Evolutionary conservation across 768 basidiomycete genomes (phyloP).

Genomic region (Leccinellum albellum): DNA sequence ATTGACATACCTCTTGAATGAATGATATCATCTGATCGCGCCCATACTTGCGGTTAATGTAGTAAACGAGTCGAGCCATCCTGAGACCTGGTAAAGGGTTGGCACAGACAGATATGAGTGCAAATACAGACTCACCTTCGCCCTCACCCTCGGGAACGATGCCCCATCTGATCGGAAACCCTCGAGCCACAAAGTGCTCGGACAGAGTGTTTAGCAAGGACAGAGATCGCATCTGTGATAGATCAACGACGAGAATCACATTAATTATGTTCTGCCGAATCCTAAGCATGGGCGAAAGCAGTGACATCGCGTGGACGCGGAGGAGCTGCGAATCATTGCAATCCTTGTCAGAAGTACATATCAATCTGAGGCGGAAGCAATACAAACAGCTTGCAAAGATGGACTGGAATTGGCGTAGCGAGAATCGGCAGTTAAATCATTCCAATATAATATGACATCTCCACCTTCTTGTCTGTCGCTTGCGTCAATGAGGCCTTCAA

Average conservation of each 20-base stretch:
- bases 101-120: not conserved
- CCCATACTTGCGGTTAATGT: constrained; percentile 62
- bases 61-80: constrained; percentile 72
- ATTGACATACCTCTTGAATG: constrained; percentile 43
- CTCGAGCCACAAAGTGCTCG: constrained; percentile 65
- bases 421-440: constrained; percentile 82
- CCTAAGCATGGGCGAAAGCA: constrained; percentile 74
- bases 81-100: constrained; percentile 42
- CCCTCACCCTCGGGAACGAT: constrained; percentile 64
- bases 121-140: constrained; percentile 30
- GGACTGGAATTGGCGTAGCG: constrained; percentile 53
- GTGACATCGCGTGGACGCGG: constrained; percentile 36
- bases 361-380: not conserved
- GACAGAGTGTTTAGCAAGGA: constrained; percentile 64
- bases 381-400: constrained; percentile 48
- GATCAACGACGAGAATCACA: constrained; percentile 74
- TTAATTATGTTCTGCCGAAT: constrained; percentile 83
- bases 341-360: not conserved
- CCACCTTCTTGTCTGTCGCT: constrained; percentile 83
- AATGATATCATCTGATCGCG: constrained; percentile 60
- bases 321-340: constrained; percentile 23
- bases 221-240: constrained; percentile 59
- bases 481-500: constrained; percentile 83
- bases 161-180: constrained; percentile 80
- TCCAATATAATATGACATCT: constrained; percentile 77